A percentile compares a stretch with the other conserved stretches of the same genome.
Conservation (phyloP, 345 rosid species). For the Bruguiera sexangula region DNA sequence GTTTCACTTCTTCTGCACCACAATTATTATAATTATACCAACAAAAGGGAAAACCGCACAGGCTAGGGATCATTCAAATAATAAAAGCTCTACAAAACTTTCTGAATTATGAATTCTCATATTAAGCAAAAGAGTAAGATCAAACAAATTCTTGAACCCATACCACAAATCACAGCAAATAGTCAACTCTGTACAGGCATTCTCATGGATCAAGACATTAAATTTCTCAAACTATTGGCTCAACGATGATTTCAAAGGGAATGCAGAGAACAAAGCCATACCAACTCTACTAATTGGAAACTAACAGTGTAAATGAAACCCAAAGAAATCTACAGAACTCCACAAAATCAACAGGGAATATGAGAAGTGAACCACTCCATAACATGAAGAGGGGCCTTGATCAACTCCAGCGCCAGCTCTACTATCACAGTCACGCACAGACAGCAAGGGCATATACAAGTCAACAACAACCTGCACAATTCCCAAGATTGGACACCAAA, state of each 20-base stretch:
- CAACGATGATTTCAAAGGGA: too few relatives aligned
- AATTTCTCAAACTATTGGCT: neutral
- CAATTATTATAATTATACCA: too few relatives aligned
- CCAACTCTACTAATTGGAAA: too few relatives aligned
- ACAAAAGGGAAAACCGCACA: too few relatives aligned
- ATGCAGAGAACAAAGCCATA: too few relatives aligned
- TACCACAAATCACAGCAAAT: neutral
- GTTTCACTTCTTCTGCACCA: too few relatives aligned
- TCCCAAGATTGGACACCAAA: constrained; percentile 1
- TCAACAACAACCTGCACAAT: constrained; percentile 27
- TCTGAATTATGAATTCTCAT: too few relatives aligned
- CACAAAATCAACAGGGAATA: constrained; percentile 24
- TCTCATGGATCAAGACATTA: neutral
- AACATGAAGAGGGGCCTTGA: constrained; percentile 35
- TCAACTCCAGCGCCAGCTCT: constrained; percentile 31
- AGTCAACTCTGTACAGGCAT: neutral
- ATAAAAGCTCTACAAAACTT: too few relatives aligned
- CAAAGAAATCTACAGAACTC: too few relatives aligned
- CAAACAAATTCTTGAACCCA: neutral
- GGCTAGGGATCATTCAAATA: too few relatives aligned
- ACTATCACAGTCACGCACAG: constrained; percentile 29
- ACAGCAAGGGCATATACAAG: constrained; percentile 31
- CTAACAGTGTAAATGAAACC: too few relatives aligned
- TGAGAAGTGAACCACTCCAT: constrained; percentile 36
- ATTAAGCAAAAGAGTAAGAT: neutral